Evolutionary conservation across 2,329 filamentous ascomycete species (phyloP), one percentile per base, ranked within the genome.

Genomic region (Xylariaceae sp.): DNA sequence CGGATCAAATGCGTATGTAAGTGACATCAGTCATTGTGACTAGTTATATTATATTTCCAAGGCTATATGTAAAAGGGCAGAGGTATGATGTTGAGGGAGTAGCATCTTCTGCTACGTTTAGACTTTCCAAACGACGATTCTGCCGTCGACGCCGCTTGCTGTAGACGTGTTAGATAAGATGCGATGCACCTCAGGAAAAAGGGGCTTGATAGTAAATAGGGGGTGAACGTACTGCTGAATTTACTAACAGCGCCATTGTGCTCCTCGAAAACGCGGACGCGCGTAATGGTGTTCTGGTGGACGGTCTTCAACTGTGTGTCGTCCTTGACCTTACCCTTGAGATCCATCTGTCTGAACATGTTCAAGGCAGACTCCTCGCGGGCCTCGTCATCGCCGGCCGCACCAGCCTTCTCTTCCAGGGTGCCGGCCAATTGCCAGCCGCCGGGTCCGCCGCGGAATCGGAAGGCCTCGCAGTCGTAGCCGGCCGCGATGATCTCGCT

Each of bases 281-380:
- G 96, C 71, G 85, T 91, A 72, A 99, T 90, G 30, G 92, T 96
- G 77, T 99, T 99, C 74, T 99, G 94, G 76, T 99, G 94, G 51
- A 94, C 86, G 9, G 94, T 97, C 78, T 91, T 94, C 67, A 99
- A 81, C 78, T 96, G 90, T 3, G 92, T 97, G 73, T 97, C 92
- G 70, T 96, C 92, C 72, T 90, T 90, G 58, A 82, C 79, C 77
- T 96, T 96, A 63, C 94, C 94, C 82, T 94, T 96, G 65, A 99
- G 82, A 75, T 99, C 94, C 94, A 99, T 97, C 79, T 97, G 92
- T 70, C 87, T 86, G 79, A 99, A 99, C 91, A 97, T 96, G 76
- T 97, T 96, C 73, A 97, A 79, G 23, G 94, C 94, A 65, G 89
- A 94, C 74, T 97, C 94, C 76, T 97, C 94, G 37, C 88, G 83